Base-by-base conservation (phyloP, 306 rosid species). In the Dryas alaskensis region DNA sequence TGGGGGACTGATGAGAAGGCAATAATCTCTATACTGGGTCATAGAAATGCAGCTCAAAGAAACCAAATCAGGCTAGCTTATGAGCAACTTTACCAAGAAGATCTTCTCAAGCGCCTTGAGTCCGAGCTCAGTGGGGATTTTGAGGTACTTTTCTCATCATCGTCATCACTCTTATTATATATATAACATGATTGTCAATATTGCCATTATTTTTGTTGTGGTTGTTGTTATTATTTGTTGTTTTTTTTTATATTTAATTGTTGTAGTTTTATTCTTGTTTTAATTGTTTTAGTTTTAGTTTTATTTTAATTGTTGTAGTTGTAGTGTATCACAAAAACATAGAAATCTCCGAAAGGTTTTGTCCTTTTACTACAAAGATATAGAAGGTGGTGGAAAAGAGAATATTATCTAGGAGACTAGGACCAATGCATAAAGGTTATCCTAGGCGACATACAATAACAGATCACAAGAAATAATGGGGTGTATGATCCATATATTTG, bases 1-100 rank as follows among this genome's bases (percentile, higher is more conserved):
- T 93, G 92, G 97, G 98, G 98, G 6, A 84, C 93, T 17, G 84
- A 91, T 84, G 96, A 82, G 87, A 89, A 91, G 86, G 83, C 81
- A 14, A 73, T 89, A 5, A 86, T 91, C 77, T 7, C 80, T 22
- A 80, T 91, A 44, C 78, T 89, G 31, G 92, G 89, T 8, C 90
- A 85, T 16, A 91, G 96, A 88, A 85, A 85, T 77, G 84, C 81
- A 0, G 16, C 4, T 12, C 98, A 91, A 55, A 91, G 89, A 76
- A 83, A 81, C 67, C 81, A 84, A 77, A 93, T 91, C 70, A 91
- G 91, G 82, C 68, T 81, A 40, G 84, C 91, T 57, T 93, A 93
- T n/a, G 81, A 89, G 8, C 68, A 77, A 16, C 74, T 81, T n/a
- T 91, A 40, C 70, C 81, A 86, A 46, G 97, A 93, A 74, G 90